Evolutionary conservation across 305 asterid species (phyloP), one percentile per base, ranked within the genome.

Genomic region (Solanum hybrid): DNA sequence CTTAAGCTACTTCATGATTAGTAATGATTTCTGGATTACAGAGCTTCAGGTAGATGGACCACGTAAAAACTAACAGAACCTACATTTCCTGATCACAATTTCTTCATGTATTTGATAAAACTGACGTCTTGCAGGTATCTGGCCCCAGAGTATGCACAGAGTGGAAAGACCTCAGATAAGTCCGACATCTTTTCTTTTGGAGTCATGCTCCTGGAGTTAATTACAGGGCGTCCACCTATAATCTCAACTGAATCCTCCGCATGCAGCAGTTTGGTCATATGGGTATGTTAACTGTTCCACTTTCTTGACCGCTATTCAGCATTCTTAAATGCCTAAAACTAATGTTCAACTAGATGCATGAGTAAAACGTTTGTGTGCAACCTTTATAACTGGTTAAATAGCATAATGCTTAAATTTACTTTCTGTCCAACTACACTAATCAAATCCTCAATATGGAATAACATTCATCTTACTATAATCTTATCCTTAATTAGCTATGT

Each of bases 171-270:
- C 45, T 79, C 90, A 13, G 90, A 90, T 45, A 90, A 90, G 27
- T 90, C 91, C 3, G 91, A 90, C 68, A 86, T 90, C 75, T 90
- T 90, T 87, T 90, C 91, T 11, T 90, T 72, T 15, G 91, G 91
- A 32, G 78, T 90, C 70, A 24, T 88, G 88, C 90, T 90, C 76
- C 88, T 90, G 78, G 91, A 90, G 84, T 70, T 90, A 70, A 90
- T 90, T 87, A 90, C 91, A 33, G 91, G 90, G 22, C 91, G 90
- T 13, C 88, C 37, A 37, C 90, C 91, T 68, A 12, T 91, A 89
- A 20, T 77, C 76, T 32, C 88, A 32, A 80, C 89, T 32, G 87
- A 86, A 78, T 68, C 91, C 20, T 39, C 88, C 4, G 51, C 45
- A 76, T 45, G 83, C 82, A 27, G 65, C 83, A 79, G 89, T 31